Evolutionary conservation across 23 red algal genomes (phyloP).

Genomic region (Gracilaria caudata): DNA sequence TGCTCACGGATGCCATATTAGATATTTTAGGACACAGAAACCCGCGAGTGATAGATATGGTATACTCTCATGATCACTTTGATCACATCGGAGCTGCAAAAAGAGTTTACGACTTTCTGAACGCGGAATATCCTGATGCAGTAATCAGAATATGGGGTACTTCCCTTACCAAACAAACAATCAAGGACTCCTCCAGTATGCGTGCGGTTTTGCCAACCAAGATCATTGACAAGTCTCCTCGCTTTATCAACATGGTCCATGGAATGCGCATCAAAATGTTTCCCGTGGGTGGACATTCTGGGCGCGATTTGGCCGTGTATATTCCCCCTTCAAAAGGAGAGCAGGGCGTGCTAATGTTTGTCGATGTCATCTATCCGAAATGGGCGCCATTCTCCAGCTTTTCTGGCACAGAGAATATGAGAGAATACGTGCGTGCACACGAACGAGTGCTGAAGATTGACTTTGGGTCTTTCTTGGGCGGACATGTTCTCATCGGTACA

Average conservation of each 20-base stretch:
- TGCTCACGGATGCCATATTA: constrained; percentile 13
- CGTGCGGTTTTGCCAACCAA: constrained; percentile 36
- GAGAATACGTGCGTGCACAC: neutral
- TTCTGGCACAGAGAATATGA: constrained; percentile 18
- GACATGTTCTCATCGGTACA: constrained; percentile 17
- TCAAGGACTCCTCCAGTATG: neutral
- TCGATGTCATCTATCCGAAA: constrained; percentile 43
- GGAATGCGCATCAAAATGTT: neutral
- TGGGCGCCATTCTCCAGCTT: constrained; percentile 31
- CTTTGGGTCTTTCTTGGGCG: constrained; percentile 7
- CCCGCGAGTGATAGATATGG: constrained; percentile 10
- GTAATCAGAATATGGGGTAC: constrained; percentile 21
- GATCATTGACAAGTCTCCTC: constrained; percentile 20
- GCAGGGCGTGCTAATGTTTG: constrained; percentile 9
- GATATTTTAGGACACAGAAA: neutral
- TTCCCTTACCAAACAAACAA: neutral
- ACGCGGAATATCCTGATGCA: neutral
- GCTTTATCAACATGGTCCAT: neutral
- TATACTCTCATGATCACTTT: constrained; percentile 50
- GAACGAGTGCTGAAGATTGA: constrained; percentile 28
- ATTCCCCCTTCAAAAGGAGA: neutral
- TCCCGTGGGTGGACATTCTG: constrained; percentile 9
- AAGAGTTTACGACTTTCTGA: constrained; percentile 9
- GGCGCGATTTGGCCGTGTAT: neutral
- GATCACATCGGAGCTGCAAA: constrained; percentile 58